phyloP scores from a whole-genome alignment of 345 rosid species.

The Syzygium aromaticum region DNA sequence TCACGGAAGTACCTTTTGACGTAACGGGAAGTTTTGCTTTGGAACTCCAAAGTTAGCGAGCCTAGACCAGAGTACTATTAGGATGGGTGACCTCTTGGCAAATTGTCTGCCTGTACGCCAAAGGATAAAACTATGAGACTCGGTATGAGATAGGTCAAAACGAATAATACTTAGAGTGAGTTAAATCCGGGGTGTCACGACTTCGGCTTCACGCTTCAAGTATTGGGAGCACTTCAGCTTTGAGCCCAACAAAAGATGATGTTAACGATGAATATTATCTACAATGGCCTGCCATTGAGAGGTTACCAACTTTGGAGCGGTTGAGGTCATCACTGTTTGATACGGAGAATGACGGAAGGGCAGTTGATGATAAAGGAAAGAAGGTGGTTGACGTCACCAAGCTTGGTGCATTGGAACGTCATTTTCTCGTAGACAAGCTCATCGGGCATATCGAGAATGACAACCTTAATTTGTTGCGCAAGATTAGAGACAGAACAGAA shows the following conservation, averaged over 20 bases:
- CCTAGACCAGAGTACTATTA: too few species aligned
- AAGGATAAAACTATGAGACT: too few species aligned
- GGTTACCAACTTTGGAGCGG: conserved; percentile 49
- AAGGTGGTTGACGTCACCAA: conserved; percentile 39
- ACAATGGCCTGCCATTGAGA: conserved; percentile 67
- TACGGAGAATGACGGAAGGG: background rate
- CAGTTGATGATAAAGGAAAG: conserved; percentile 14
- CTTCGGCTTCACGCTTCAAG: conserved; percentile 23
- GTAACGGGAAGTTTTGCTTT: too few species aligned
- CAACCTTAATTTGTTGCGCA: conserved; percentile 41
- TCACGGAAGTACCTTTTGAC: too few species aligned
- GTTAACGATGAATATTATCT: conserved; percentile 24
- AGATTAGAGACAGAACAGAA: conserved; percentile 39
- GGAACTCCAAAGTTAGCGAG: too few species aligned
- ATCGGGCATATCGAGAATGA: conserved; percentile 62
- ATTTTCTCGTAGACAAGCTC: conserved; percentile 48
- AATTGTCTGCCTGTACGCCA: too few species aligned
- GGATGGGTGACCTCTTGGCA: too few species aligned
- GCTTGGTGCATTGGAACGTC: conserved; percentile 47
- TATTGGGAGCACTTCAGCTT: conserved; percentile 26
- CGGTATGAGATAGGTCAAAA: too few species aligned
- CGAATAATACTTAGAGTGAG: too few species aligned
- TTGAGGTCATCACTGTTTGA: conserved; percentile 43
- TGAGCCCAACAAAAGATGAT: conserved; percentile 16
- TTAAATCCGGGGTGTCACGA: too few species aligned